Evolutionary conservation across 176 grass and related monocot species (phyloP).

Genomic region (Secale cereale): DNA sequence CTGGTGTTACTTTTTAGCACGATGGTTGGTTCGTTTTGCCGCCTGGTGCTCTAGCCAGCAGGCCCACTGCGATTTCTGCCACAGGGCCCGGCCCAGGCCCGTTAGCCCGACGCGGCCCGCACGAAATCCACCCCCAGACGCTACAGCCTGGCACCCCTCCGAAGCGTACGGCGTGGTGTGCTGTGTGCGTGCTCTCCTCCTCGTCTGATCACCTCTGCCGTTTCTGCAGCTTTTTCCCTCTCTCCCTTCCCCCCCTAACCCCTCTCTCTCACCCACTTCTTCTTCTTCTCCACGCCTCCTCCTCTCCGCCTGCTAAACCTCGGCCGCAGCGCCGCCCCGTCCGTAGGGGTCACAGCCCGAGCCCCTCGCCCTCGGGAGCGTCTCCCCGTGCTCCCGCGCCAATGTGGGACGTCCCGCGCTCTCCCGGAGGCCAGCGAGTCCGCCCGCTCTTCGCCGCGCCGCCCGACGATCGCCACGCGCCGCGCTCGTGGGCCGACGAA

Average conservation of each 20-base stretch:
- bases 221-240: not conserved
- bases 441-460: constrained; percentile 4
- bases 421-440: not conserved
- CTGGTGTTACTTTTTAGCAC: not conserved
- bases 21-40: not conserved
- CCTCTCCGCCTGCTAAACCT: not conserved
- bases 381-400: not conserved
- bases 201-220: not conserved
- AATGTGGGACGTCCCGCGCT: constrained; percentile 20
- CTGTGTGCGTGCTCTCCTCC: not conserved
- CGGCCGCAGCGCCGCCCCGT: too few species aligned
- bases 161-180: not conserved
- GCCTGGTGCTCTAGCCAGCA: not conserved
- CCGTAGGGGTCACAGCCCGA: not conserved
- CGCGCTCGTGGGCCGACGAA: not conserved
- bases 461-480: constrained; percentile 2
- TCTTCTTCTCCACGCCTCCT: not conserved
- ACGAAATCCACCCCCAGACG: not conserved
- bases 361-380: not conserved
- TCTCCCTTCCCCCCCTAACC: not conserved
- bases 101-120: not conserved
- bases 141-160: not conserved
- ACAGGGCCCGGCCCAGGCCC: not conserved
- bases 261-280: not conserved
- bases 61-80: not conserved